phyloP scores from a whole-genome alignment of 495 filamentous ascomycete species.

The Podospora comata region DNA sequence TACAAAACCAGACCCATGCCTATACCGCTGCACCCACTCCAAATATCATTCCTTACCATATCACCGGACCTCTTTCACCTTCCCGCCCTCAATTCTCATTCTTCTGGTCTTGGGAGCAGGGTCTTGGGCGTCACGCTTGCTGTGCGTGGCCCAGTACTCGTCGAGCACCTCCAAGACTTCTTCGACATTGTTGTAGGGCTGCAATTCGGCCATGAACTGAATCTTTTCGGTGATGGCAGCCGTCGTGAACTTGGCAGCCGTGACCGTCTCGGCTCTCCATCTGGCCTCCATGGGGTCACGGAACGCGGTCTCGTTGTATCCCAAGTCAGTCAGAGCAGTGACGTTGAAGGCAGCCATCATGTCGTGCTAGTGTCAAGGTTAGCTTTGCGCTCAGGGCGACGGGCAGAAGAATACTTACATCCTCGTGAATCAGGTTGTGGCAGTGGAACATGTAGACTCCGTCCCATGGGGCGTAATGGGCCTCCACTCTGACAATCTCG shows the following conservation, averaged over 20 bases:
- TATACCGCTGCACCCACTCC: neutral
- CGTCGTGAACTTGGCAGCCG: conserved; percentile 26
- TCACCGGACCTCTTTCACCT: neutral
- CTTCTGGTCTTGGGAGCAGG: neutral
- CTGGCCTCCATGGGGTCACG: conserved; percentile 34
- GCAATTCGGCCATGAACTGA: conserved; percentile 29
- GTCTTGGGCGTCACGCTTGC: neutral
- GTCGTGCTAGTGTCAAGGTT: conserved; percentile 36
- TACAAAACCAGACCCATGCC: neutral
- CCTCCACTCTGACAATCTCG: conserved; percentile 49
- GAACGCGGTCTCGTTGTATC: conserved; percentile 47
- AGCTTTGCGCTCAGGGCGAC: neutral
- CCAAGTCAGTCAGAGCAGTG: conserved; percentile 43
- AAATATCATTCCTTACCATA: neutral
- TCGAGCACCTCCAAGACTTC: conserved; percentile 26
- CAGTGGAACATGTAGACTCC: conserved; percentile 58
- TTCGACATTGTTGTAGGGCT: conserved; percentile 32
- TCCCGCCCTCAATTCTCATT: neutral
- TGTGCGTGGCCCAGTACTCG: conserved; percentile 20
- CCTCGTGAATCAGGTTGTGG: conserved; percentile 59
- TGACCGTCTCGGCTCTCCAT: conserved; percentile 31
- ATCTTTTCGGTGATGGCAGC: conserved; percentile 30
- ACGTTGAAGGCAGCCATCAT: conserved; percentile 63
- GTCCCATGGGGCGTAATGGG: conserved; percentile 51
- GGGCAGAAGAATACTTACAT: conserved; percentile 29